Evolutionary conservation across 306 rosid genomes (phyloP).

Genomic region (Canavalia ensiformis): DNA sequence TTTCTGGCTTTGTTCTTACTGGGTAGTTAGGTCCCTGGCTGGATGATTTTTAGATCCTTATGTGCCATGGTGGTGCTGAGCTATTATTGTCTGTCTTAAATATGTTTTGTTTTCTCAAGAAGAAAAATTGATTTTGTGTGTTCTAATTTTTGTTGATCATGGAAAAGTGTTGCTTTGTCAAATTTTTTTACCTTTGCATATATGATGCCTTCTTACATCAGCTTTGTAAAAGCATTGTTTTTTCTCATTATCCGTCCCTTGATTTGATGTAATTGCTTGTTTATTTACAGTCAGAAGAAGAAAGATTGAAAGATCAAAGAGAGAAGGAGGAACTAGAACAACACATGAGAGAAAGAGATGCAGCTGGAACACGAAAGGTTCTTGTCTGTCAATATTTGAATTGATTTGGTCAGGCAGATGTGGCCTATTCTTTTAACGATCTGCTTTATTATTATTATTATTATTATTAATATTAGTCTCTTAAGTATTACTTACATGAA

Average conservation of each 20-base stretch:
- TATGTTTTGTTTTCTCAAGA: constrained; percentile 8
- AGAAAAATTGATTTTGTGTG: background rate
- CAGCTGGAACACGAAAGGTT: constrained; percentile 85
- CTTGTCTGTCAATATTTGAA: constrained; percentile 23
- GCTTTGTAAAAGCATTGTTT: constrained; percentile 32
- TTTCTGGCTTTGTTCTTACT: constrained; percentile 29
- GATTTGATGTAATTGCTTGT: constrained; percentile 33
- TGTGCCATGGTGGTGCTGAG: constrained; percentile 16
- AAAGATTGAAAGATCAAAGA: constrained; percentile 87
- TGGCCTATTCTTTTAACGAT: background rate
- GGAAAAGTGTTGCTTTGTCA: constrained; percentile 1
- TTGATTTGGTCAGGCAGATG: constrained; percentile 24
- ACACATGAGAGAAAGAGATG: constrained; percentile 84
- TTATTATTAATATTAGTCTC: background rate
- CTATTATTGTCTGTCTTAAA: background rate
- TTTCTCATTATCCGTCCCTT: background rate
- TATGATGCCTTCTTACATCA: constrained; percentile 12
- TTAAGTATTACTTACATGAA: constrained; percentile 35
- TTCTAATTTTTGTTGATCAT: constrained; percentile 24
- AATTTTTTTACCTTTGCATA: background rate
- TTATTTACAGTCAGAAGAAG: constrained; percentile 84
- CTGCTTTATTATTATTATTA: background rate
- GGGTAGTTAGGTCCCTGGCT: constrained; percentile 24
- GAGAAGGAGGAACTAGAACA: constrained; percentile 89
- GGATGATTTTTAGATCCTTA: constrained; percentile 12